These are phyloP conservation scores for Gossypium gossypioides DNA, from an alignment of 441 rosid genomes.

Conservation along the genomic window DNA sequence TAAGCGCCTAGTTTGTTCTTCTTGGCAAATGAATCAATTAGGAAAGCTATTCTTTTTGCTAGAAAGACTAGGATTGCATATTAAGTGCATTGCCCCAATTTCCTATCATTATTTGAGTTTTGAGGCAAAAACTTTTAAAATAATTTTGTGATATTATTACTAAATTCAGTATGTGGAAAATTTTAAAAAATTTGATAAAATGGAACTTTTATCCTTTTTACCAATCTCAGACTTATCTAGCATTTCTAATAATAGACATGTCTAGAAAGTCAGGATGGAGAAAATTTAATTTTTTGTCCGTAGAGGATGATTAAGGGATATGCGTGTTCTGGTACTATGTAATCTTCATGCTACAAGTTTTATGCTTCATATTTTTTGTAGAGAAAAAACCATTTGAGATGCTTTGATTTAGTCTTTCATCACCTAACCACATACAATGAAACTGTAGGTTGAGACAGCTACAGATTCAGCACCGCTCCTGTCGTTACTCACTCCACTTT, in stretches of 20 bases:
- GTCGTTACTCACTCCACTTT: slow-evolving; percentile 68
- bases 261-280: background rate
- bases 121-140: background rate
- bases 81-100: background rate
- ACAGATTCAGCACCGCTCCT: slow-evolving; percentile 68
- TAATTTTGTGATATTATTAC: background rate
- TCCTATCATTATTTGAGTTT: background rate
- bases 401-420: slow-evolving; percentile 9
- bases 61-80: background rate
- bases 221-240: background rate
- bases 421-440: slow-evolving; percentile 17
- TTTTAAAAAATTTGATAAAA: background rate
- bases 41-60: background rate
- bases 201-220: slow-evolving; percentile 2
- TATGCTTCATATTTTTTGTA: background rate
- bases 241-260: background rate
- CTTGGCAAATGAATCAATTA: background rate
- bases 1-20: background rate
- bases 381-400: slow-evolving; percentile 3
- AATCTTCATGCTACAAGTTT: slow-evolving; percentile 2
- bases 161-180: background rate
- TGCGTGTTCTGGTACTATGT: background rate
- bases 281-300: background rate
- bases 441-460: slow-evolving; percentile 75
- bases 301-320: background rate